Evolutionary conservation across 208 protist genomes (phyloP), one percentile per base, ranked within the genome.

Genomic region (Wallacemonas rigidus): DNA sequence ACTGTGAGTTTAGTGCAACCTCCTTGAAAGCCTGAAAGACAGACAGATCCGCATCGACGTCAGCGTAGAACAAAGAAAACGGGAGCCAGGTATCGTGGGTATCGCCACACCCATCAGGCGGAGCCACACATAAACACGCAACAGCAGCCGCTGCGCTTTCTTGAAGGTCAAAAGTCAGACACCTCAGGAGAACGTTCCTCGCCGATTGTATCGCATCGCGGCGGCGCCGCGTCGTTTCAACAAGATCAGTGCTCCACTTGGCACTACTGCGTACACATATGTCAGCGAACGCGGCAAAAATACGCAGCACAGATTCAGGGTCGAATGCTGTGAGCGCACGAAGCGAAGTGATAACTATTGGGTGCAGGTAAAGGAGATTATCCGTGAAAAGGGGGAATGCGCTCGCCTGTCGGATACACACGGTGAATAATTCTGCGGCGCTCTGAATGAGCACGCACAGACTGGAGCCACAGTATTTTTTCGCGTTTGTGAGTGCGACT

Each of bases 401-500:
- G 12, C 7, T 17, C 9, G 56, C 9, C 7, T 41, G 36, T 6
- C 56, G 56, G 5, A 62, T 35, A 38, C 56, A 62, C 4, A 62
- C 8, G 17, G 35, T 15, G 56, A 62, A 62, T 38, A 62, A 62
- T 43, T 62, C 56, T 11, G 56, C 17, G 17, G 56, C 15, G 36
- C 56, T 43, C 8, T 62, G 56, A 43, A 62, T 62, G 3, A 62
- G 38, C 15, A 14, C 56, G 38, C 26, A 62, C 5, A 62, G 38
- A 40, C 56, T 62, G 3, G 56, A 62, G 3, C 56, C 56, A 12
- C 15, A 6, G 38, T 62, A 62, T 62, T 62, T 62, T 43, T 62
- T 62, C 36, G 56, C 56, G 56, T 62, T 62, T 40, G 56, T 62
- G 36, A 62, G 38, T 38, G 56, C 56, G 36, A 62, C 56, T 62